phyloP scores from a whole-genome alignment of 352 stramenopile species.

The Globisporangium heterothallicum region DNA sequence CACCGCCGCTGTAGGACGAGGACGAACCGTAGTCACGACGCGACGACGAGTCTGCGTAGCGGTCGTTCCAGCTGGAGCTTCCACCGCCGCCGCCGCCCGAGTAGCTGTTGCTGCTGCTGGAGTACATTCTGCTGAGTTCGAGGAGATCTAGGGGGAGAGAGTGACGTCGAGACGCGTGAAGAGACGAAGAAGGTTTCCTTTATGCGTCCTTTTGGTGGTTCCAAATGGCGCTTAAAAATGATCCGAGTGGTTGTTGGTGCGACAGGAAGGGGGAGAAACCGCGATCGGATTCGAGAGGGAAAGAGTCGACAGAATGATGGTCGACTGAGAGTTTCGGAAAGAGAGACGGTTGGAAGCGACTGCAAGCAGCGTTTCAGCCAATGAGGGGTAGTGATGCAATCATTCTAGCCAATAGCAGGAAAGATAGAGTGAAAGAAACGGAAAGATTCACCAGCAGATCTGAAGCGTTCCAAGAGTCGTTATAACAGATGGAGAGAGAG shows the following conservation, averaged over 20 bases:
- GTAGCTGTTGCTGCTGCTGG: constrained; percentile 24
- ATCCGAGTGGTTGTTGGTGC: not conserved
- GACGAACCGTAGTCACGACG: constrained; percentile 51
- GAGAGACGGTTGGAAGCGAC: constrained; percentile 19
- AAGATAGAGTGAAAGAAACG: not conserved
- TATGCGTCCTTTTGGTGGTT: constrained; percentile 6
- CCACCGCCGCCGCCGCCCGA: constrained; percentile 17
- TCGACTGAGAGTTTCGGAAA: constrained; percentile 22
- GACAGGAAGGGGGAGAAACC: not conserved
- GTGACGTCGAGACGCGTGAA: constrained; percentile 6
- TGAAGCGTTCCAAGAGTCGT: too few relatives aligned
- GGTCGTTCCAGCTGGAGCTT: constrained; percentile 40
- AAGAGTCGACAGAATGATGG: constrained; percentile 18
- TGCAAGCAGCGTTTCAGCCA: constrained; percentile 10
- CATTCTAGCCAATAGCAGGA: constrained; percentile 9
- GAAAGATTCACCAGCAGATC: too few relatives aligned
- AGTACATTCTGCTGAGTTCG: constrained; percentile 53
- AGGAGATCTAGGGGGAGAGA: constrained; percentile 4
- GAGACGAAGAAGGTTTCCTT: not conserved
- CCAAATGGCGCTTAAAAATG: constrained; percentile 6
- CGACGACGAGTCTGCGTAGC: constrained; percentile 72
- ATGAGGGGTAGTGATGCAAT: constrained; percentile 11
- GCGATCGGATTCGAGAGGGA: constrained; percentile 28
- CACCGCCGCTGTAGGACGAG: constrained; percentile 26
- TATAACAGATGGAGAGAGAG: too few relatives aligned